Percentiles rank a stretch among this genome's conserved stretches.
These are phyloP conservation scores for Misopates orontium DNA, from an alignment of 257 asterid species.

Conservation along the genomic window DNA sequence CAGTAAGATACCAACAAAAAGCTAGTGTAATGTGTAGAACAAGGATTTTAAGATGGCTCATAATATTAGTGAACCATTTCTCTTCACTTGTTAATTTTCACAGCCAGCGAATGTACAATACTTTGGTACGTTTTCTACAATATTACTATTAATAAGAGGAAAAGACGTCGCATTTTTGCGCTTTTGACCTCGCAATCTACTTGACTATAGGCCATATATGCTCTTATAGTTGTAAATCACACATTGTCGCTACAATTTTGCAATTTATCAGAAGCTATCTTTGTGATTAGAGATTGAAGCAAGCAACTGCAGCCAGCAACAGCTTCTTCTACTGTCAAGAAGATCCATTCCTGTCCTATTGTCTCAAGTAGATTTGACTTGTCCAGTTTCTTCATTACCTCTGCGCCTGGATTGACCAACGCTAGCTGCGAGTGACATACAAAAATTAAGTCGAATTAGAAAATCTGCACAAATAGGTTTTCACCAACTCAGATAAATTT, in stretches of 20 bases:
- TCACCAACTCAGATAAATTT: background rate
- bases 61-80: background rate
- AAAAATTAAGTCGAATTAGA: background rate
- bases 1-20: too few relatives aligned
- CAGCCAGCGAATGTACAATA: slow-evolving; percentile 12
- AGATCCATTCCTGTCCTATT: slow-evolving; percentile 84
- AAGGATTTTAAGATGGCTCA: too few relatives aligned
- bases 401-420: slow-evolving; percentile 75
- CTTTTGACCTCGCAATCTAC: background rate
- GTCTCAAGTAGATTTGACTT: slow-evolving; percentile 71
- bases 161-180: background rate
- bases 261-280: slow-evolving; percentile 29
- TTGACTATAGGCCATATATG: background rate
- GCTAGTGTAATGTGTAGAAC: too few relatives aligned
- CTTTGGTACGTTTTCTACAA: background rate
- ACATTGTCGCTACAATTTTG: slow-evolving; percentile 56
- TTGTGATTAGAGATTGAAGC: slow-evolving; percentile 62
- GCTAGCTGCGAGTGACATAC: slow-evolving; percentile 47
- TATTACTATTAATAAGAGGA: slow-evolving; percentile 6
- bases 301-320: slow-evolving; percentile 81
- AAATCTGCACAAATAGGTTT: background rate
- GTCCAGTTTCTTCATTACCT: slow-evolving; percentile 86
- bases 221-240: slow-evolving; percentile 14
- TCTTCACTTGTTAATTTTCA: slow-evolving; percentile 4
- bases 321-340: slow-evolving; percentile 84